These are phyloP conservation scores for Mycena pura DNA, from an alignment of 768 basidiomycete species.

Conservation along the genomic window DNA sequence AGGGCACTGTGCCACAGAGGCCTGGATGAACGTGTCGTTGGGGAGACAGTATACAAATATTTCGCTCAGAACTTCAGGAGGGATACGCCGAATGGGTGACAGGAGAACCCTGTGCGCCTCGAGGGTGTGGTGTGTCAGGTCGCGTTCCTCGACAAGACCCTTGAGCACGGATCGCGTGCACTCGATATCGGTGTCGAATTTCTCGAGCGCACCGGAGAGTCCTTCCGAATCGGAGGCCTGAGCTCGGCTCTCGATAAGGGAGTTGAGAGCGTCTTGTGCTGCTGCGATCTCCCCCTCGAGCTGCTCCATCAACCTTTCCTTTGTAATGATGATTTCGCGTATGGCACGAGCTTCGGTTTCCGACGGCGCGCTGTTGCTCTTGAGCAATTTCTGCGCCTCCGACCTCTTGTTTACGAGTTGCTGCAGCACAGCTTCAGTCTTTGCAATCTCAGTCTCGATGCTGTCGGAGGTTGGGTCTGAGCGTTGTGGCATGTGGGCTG, in stretches of 20 bases:
- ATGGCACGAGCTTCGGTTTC: constrained; percentile 21
- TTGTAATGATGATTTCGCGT: constrained; percentile 24
- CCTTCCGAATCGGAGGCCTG: not conserved
- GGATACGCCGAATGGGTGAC: constrained; percentile 34
- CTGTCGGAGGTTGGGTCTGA: not conserved
- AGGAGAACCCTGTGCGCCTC: constrained; percentile 25
- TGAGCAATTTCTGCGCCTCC: constrained; percentile 23
- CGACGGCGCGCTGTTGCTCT: constrained; percentile 23
- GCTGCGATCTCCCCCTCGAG: constrained; percentile 18
- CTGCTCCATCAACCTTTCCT: constrained; percentile 21
- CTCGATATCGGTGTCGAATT: constrained; percentile 21
- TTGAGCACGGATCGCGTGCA: constrained; percentile 16
- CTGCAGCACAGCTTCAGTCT: constrained; percentile 19
- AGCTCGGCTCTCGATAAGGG: constrained; percentile 9
- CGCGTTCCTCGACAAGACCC: constrained; percentile 20
- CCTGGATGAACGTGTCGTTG: constrained; percentile 3
- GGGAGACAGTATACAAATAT: constrained; percentile 33
- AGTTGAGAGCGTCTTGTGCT: constrained; percentile 1
- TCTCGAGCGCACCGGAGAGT: not conserved
- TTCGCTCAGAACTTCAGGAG: constrained; percentile 32
- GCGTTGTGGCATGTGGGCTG: not conserved
- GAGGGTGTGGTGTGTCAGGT: constrained; percentile 13
- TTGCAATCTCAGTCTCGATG: constrained; percentile 29
- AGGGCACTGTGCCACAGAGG: constrained; percentile 11
- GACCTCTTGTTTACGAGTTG: constrained; percentile 24